These are phyloP conservation scores for Chaetomiaceae sp. DNA, from an alignment of 2,329 filamentous ascomycete genomes.

Conservation along the genomic window DNA sequence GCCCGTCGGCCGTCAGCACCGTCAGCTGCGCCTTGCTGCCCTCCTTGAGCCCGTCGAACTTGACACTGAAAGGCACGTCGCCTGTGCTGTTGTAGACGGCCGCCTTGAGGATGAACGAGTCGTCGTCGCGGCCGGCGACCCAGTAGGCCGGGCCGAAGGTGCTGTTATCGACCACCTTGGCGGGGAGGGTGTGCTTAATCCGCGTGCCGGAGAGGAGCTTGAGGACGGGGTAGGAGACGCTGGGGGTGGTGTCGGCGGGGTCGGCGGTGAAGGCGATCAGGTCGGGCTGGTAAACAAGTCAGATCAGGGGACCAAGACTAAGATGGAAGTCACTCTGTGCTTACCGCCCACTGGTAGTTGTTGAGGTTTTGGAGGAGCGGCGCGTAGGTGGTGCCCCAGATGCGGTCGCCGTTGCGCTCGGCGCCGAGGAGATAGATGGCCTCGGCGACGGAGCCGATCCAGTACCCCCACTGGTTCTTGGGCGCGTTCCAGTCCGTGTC, in stretches of 20 bases:
- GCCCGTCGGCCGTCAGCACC: conserved; percentile 39
- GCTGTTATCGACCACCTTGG: conserved; percentile 29
- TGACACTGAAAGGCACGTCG: conserved; percentile 40
- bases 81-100: conserved; percentile 49
- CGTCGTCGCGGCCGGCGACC: conserved; percentile 42
- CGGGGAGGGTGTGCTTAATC: conserved; percentile 44
- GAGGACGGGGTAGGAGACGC: conserved; percentile 1
- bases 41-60: conserved; percentile 34
- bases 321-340: neutral
- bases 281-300: neutral
- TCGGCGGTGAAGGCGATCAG: conserved; percentile 10
- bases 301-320: neutral
- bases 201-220: conserved; percentile 1
- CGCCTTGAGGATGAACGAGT: conserved; percentile 44
- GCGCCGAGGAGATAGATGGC: conserved; percentile 61
- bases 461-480: conserved; percentile 8
- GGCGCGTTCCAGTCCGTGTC: conserved; percentile 1
- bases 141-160: conserved; percentile 45
- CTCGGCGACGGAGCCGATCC: conserved; percentile 51
- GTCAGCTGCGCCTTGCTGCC: conserved; percentile 42
- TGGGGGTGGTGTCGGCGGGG: conserved; percentile 5
- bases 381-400: conserved; percentile 49
- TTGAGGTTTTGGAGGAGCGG: conserved; percentile 38
- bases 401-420: conserved; percentile 59
- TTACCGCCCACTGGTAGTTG: conserved; percentile 44